phyloP scores from a whole-genome alignment of 331 rosid genomes.

The Saraca asoca region DNA sequence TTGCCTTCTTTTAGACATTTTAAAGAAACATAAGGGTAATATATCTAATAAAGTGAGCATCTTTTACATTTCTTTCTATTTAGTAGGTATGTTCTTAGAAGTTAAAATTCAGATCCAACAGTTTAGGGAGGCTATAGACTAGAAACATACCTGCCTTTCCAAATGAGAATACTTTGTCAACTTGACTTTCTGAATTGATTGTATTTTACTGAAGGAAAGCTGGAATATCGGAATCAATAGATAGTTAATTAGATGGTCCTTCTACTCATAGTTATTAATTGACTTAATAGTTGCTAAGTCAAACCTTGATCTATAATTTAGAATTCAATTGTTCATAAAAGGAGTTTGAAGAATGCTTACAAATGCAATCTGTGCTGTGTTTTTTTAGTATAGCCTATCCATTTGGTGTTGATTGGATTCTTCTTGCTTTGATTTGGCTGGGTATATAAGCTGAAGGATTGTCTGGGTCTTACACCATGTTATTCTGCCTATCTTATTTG shows the following conservation, averaged over 20 bases:
- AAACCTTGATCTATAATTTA: neutral
- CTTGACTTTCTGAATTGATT: neutral
- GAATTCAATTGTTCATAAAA: constrained; percentile 15
- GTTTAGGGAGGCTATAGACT: neutral
- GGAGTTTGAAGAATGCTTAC: too few species aligned
- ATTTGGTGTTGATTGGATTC: constrained; percentile 25
- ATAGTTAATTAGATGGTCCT: neutral
- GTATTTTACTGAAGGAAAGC: neutral
- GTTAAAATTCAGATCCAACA: neutral
- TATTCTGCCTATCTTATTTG: constrained; percentile 43
- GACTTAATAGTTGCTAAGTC: neutral
- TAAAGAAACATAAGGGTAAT: constrained; percentile 94
- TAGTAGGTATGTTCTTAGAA: constrained; percentile 6
- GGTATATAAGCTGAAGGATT: constrained; percentile 43
- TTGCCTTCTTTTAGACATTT: constrained; percentile 87
- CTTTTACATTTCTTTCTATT: constrained; percentile 5
- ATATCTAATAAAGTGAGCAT: constrained; percentile 82
- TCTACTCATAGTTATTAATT: neutral
- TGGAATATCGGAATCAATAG: constrained; percentile 2
- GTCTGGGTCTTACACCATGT: constrained; percentile 40
- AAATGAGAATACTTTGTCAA: constrained; percentile 11
- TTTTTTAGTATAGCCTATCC: neutral
- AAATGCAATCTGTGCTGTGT: neutral
- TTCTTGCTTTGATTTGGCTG: constrained; percentile 47
- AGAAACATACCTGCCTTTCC: constrained; percentile 15